Evolutionary conservation across 2,329 filamentous ascomycete species (phyloP), one percentile per base, ranked within the genome.

Genomic region (Coniella vitis): DNA sequence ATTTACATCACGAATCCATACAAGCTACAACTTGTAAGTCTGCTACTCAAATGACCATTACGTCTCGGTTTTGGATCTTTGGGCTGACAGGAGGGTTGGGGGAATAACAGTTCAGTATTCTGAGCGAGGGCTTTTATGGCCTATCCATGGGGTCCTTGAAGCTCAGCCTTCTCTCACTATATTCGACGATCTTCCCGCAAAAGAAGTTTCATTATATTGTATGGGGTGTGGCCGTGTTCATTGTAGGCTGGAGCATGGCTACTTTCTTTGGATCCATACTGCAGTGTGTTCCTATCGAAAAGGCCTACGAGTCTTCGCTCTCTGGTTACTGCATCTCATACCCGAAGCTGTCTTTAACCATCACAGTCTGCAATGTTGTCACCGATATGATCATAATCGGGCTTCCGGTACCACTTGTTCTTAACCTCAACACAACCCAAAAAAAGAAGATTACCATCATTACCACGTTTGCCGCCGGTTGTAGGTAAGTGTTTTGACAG

Each of bases 121-220:
- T 44, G 4, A 38, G 39, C 12, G 47, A 49, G 47, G 47, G 17
- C 16, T 25, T 29, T 7, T 49, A 49, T 21, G 39, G 39, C 7
- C 12, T 44, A 2, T 44, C 38, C 2, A 44, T 49, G 39, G 47
- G 31, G 9, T 44, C 39, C 31, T 20, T 49, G 20, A 49, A 49
- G 47, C 19, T 44, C 16, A 49, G 47, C 39, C 37, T 49, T 35
- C 47, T 49, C 32, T 31, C 16, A 32, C 39, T 49, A 7, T 49
- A 44, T 34, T 38, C 20, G 34, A 38, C 47, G 7, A 49, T 49
- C n/a, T 49, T 49, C 34, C 38, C 38, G 32, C 14, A 22, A 4
- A 17, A 12, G 2, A 31, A 14, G 3, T 49, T 49, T 17, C 47
- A 37, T 22, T 44, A 19, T 32, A 17, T 16, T 4, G 20, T 49